Percentiles rank a stretch among this genome's conserved stretches.
Conservation (phyloP, 164 flowering plant genomes). For the Chloranthus sessilifolius region DNA sequence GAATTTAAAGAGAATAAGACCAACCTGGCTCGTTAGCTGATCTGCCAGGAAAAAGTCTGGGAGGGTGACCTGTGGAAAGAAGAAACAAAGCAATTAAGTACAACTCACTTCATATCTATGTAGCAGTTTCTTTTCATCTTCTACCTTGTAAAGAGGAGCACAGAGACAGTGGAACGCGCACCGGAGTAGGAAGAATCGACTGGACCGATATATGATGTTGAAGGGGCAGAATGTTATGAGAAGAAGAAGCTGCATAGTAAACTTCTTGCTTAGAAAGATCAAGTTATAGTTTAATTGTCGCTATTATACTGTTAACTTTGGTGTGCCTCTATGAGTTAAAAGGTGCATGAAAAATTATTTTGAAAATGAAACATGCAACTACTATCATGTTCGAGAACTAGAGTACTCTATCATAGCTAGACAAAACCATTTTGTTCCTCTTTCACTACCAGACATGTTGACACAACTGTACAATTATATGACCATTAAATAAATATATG, state of each 20-base stretch:
- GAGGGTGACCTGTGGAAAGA: conserved; percentile 36
- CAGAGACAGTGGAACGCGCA: conserved; percentile 40
- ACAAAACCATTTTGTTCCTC: too few species aligned
- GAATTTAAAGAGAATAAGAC: too few species aligned
- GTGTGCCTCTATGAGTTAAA: neutral
- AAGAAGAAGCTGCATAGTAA: conserved; percentile 34
- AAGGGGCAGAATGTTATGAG: conserved; percentile 43
- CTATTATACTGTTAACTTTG: too few species aligned
- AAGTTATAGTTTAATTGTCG: too few species aligned
- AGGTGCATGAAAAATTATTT: neutral
- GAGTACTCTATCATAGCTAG: too few species aligned
- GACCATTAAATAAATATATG: too few species aligned
- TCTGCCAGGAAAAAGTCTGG: conserved; percentile 69
- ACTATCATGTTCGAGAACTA: too few species aligned
- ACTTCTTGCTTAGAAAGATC: neutral
- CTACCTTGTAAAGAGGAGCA: conserved; percentile 74
- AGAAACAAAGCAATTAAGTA: neutral
- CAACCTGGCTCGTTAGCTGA: conserved; percentile 70
- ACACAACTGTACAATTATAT: too few species aligned
- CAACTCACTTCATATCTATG: neutral
- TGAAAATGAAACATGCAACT: neutral
- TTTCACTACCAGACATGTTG: too few species aligned
- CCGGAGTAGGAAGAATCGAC: conserved; percentile 51
- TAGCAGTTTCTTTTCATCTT: neutral
- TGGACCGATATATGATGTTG: conserved; percentile 62